Base-by-base conservation (phyloP, 495 filamentous ascomycete genomes). In the Aspergillus conjunctus region DNA sequence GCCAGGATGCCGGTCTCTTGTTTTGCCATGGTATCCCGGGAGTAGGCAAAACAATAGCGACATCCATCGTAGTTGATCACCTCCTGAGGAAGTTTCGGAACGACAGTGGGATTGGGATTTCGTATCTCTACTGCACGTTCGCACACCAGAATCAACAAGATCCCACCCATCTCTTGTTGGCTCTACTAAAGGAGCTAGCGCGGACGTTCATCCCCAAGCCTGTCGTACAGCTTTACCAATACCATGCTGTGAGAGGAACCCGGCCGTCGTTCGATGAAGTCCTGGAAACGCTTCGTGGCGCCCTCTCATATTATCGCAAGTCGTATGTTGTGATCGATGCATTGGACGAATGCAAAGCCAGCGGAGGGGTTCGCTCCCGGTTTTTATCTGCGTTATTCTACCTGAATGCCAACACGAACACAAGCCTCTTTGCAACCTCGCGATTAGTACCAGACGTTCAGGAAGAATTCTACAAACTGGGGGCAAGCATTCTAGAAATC, bases 21-120 rank as follows among this genome's bases (percentile, higher is more conserved):
- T 46, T 46, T 20, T 46, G 43, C 8, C 43, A n/a, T 17, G 43
- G 43, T 46, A 46, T 46, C 18, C 43, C 43, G 15, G 43, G 43
- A 1, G 43, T 17, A 7, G 43, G 43, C 0, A 46, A 46, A 18
- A 46, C 43, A 9, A 46, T 46, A 9, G 18, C 18, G 15, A 7
- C 43, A 15, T n/a, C 43, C 0, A 46, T 46, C 9, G 8, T 46
- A 9, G 18, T 46, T 46, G 15, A 46, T 4, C 15, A 46, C 5
- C 43, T 46, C 9, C 18, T n/a, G 12, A 8, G 18, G 9, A 46
- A 15, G 14, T 46, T 46, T 18, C 7, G 17, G 15, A 7, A 46
- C 18, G 43, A 46, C 17, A 9, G 9, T 1, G 18, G 4, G 2
- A 17, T 46, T n/a, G 43, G 43, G 9, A 17, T 46, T 17, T 12